Conservation (phyloP, 768 basidiomycete genomes). For the Leccinellum luteum region DNA sequence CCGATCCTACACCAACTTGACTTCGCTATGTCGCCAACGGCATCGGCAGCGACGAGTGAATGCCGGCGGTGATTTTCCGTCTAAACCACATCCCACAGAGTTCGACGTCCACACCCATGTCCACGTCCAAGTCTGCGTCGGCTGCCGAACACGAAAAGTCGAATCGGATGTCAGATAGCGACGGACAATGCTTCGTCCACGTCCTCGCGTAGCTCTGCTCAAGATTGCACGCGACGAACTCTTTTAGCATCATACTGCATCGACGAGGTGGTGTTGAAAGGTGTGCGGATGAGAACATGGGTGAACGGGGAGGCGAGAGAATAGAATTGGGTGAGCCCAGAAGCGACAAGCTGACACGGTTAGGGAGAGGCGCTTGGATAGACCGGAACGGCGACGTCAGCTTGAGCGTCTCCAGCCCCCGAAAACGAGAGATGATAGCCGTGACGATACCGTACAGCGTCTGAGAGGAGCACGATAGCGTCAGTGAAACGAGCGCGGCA, state of each 20-base stretch:
- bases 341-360: slow-evolving; percentile 1
- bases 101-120: slow-evolving; percentile 30
- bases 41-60: not conserved
- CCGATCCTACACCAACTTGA: not conserved
- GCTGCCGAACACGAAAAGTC: slow-evolving; percentile 27
- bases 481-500: not conserved
- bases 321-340: not conserved
- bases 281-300: not conserved
- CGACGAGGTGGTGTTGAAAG: not conserved
- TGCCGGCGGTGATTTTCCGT: slow-evolving; percentile 13
- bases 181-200: slow-evolving; percentile 30
- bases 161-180: slow-evolving; percentile 28
- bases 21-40: slow-evolving; percentile 1
- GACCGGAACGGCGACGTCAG: slow-evolving; percentile 33
- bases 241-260: slow-evolving; percentile 11
- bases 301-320: slow-evolving; percentile 8
- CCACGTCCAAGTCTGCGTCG: slow-evolving; percentile 28
- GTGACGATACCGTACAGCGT: slow-evolving; percentile 30
- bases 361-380: slow-evolving; percentile 17
- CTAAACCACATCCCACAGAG: slow-evolving; percentile 33
- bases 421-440: slow-evolving; percentile 32
- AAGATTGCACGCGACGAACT: slow-evolving; percentile 27
- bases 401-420: slow-evolving; percentile 27
- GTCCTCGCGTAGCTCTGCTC: slow-evolving; percentile 27
- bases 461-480: slow-evolving; percentile 8